Base-by-base conservation (phyloP, 2,329 filamentous ascomycete genomes). In the Fusarium ambrosium region DNA sequence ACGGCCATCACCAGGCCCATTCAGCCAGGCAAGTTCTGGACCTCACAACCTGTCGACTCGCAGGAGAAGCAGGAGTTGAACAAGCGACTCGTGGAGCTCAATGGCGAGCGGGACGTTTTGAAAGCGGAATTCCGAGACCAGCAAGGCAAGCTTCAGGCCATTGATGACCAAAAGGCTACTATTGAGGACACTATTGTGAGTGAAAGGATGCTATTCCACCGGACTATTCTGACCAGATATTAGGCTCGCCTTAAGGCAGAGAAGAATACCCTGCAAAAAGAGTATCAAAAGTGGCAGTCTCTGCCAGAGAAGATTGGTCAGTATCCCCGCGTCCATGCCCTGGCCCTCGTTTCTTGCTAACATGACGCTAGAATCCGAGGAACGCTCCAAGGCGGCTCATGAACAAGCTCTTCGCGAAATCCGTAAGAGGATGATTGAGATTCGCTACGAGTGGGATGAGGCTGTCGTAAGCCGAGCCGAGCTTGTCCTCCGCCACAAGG, bases 241-340 rank as follows among this genome's bases (percentile, higher is more conserved):
- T 68, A 92, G 89, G 79, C 84, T 6, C 75, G 81, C 11, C 76
- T 94, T 16, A 87, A 89, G 67, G 77, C 82, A 0, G 90, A 95
- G 72, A 97, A 97, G 83, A 88, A 84, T 41, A 85, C 87, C 6
- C 86, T 93, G 43, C 95, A 97, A 79, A 89, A 85, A 66, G 91
- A 91, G 37, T 85, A 90, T 29, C 91, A 89, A 39, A 86, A 89
- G 62, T 95, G 91, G 84, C 87, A 89, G 64, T 89, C 89, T 22
- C 85, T 98, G 10, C 94, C 93, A 0, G 88, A 89, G 60, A 94
- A 91, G 81, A 92, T 96, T 64, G 88, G 93, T 92, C 86, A 80
- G 90, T 79, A 63, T 32, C 3, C 29, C 24, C 10, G 10, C 10
- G 13, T 29, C n/a, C 11, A 39, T 43, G 32, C 11, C 24, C 9